Conservation (phyloP, 2,329 filamentous ascomycete genomes). For the Zymoseptoria tritici region DNA sequence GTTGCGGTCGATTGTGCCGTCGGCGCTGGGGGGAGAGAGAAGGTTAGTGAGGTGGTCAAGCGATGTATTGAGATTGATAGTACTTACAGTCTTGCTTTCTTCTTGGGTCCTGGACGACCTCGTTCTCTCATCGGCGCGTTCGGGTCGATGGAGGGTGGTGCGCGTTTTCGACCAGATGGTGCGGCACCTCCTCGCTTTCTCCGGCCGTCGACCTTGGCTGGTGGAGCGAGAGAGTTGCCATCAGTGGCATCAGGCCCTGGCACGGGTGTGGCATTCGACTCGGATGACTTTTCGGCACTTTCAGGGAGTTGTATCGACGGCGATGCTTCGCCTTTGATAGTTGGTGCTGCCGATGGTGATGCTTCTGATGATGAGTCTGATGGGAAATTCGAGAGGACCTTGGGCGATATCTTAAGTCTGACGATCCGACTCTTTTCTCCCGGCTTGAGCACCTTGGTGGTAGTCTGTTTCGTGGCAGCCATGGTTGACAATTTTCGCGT, state of each 20-base stretch:
- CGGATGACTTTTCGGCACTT: slow-evolving; percentile 33
- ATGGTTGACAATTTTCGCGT: slow-evolving; percentile 11
- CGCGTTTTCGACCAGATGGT: slow-evolving; percentile 25
- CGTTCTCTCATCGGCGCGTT: slow-evolving; percentile 25
- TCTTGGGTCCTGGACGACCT: slow-evolving; percentile 91
- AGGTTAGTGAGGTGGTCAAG: slow-evolving; percentile 1
- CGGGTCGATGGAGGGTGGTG: slow-evolving; percentile 42
- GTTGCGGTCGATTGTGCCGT: slow-evolving; percentile 41
- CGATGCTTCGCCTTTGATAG: slow-evolving; percentile 32
- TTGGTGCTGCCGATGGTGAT: slow-evolving; percentile 9
- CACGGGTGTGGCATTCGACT: slow-evolving; percentile 36
- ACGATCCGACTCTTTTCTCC: slow-evolving; percentile 26
- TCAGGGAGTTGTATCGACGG: slow-evolving; percentile 29
- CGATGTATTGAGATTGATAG: not conserved
- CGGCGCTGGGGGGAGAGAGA: slow-evolving; percentile 38
- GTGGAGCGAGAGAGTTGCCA: slow-evolving; percentile 37
- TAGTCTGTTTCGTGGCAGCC: slow-evolving; percentile 21
- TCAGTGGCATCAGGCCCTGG: slow-evolving; percentile 31
- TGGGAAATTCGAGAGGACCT: slow-evolving; percentile 26
- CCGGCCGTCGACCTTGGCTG: slow-evolving; percentile 36
- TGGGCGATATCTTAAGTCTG: slow-evolving; percentile 21
- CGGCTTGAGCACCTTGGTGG: slow-evolving; percentile 18
- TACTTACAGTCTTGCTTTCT: slow-evolving; percentile 88
- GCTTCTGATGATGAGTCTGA: slow-evolving; percentile 25
- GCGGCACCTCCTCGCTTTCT: slow-evolving; percentile 60